Evolutionary conservation across 257 asterid species (phyloP).

Genomic region (Cinchona pubescens): DNA sequence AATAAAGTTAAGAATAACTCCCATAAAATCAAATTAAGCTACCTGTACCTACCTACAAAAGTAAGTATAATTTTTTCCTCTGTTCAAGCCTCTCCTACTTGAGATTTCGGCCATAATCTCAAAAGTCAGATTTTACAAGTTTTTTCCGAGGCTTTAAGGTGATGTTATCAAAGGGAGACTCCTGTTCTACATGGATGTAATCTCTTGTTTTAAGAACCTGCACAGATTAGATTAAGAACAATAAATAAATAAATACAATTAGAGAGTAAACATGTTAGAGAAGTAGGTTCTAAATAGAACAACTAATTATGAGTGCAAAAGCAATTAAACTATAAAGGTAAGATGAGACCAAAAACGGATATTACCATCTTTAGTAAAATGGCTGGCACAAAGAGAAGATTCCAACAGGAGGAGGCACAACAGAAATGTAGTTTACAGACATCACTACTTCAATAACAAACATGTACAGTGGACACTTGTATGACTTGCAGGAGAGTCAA

Average conservation of each 20-base stretch:
- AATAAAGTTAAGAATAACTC: constrained; percentile 23
- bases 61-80: background rate
- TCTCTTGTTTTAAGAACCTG: constrained; percentile 80
- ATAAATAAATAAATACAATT: background rate
- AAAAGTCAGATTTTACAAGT: constrained; percentile 53
- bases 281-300: background rate
- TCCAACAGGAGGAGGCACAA: background rate
- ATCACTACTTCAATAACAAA: background rate
- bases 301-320: background rate
- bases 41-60: background rate
- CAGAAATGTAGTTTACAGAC: background rate
- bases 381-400: background rate
- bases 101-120: constrained; percentile 19
- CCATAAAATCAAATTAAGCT: constrained; percentile 11
- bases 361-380: background rate
- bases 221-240: background rate
- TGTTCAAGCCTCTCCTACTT: background rate
- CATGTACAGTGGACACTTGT: too few relatives aligned
- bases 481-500: background rate
- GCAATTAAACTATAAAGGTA: background rate
- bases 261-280: background rate
- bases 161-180: constrained; percentile 41
- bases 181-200: constrained; percentile 66
- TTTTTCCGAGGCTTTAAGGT: constrained; percentile 48
- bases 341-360: background rate